A percentile compares a stretch with the other conserved stretches of the same genome.
phyloP scores from a whole-genome alignment of 2,329 filamentous ascomycete species.

The Aspergillus pseudoterreus region DNA sequence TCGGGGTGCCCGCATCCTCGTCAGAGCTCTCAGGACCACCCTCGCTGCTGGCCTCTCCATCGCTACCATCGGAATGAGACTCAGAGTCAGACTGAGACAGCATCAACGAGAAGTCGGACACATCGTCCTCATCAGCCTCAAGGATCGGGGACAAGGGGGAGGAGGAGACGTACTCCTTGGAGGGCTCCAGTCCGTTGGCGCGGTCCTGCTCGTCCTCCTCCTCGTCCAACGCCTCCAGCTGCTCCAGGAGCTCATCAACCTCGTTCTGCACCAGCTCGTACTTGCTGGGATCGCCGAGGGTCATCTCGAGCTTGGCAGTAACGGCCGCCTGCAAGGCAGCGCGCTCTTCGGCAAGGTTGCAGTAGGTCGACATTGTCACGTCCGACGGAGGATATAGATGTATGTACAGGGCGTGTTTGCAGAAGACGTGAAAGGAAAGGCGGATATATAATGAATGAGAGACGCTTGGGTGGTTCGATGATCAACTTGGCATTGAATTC shows the following conservation, averaged over 20 bases:
- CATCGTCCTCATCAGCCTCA: neutral
- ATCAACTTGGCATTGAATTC: neutral
- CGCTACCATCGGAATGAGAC: neutral
- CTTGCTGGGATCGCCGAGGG: neutral
- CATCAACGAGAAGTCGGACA: too few species aligned
- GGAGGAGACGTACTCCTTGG: neutral
- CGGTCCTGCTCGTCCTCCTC: neutral
- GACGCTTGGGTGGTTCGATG: neutral
- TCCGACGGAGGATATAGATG: neutral
- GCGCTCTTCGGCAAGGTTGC: neutral
- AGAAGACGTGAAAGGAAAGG: neutral
- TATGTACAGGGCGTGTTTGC: neutral
- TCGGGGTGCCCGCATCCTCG: too few species aligned
- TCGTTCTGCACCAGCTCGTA: neutral
- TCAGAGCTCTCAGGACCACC: too few species aligned
- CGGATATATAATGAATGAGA: neutral
- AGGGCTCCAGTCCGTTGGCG: neutral
- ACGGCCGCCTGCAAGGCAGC: neutral
- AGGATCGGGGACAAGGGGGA: too few species aligned
- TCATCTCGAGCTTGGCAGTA: neutral
- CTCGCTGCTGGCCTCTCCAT: neutral
- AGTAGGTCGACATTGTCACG: neutral
- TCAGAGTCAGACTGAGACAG: too few species aligned
- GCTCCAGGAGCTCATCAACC: neutral
- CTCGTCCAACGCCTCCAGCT: neutral